These are phyloP conservation scores for Flaveria sonorensis DNA, from an alignment of 129 eudicot genomes.

Conservation along the genomic window DNA sequence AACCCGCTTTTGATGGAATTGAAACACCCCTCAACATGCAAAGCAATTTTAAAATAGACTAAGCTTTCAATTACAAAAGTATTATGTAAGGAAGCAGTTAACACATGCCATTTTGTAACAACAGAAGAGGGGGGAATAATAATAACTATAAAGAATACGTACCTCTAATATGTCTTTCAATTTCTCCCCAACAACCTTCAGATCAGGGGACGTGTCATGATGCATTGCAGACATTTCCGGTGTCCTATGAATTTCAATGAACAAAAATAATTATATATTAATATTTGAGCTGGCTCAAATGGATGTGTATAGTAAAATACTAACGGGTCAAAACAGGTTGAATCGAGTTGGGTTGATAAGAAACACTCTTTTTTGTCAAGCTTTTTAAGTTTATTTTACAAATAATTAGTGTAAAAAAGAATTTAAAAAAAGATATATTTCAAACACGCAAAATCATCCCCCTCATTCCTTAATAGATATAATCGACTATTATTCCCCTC, in stretches of 20 bases:
- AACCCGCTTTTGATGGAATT: neutral
- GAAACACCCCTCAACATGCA: neutral
- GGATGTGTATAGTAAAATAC: constrained; percentile 1
- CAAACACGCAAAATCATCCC: neutral
- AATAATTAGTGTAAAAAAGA: neutral
- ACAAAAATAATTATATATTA: neutral
- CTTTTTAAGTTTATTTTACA: neutral
- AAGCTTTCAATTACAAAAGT: neutral
- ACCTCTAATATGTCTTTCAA: constrained; percentile 73
- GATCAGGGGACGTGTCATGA: constrained; percentile 82
- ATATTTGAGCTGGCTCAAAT: neutral
- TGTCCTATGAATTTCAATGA: constrained; percentile 53
- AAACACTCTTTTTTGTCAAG: neutral
- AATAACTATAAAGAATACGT: constrained; percentile 11
- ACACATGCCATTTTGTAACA: neutral
- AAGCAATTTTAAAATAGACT: neutral
- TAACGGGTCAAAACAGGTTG: neutral
- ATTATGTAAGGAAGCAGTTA: neutral
- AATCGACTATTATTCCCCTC: neutral
- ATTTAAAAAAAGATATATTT: neutral
- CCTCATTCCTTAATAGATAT: neutral
- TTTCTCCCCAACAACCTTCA: constrained; percentile 64
- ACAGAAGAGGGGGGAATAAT: neutral
- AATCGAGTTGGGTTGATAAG: neutral
- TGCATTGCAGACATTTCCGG: constrained; percentile 96